These are phyloP conservation scores for Polygonum aviculare DNA, from an alignment of 148 eudicot species.

Conservation along the genomic window DNA sequence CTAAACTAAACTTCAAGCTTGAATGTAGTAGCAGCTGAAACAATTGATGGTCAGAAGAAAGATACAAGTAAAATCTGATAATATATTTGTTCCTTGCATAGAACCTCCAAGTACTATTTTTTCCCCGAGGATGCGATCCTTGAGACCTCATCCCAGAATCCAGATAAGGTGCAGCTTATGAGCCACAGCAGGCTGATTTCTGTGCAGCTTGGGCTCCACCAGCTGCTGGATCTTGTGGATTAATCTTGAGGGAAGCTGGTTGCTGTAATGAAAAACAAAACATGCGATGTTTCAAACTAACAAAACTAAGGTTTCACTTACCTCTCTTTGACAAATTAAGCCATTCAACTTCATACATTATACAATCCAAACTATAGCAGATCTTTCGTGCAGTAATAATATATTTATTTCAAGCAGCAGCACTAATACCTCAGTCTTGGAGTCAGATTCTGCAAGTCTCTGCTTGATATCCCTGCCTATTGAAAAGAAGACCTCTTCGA, in stretches of 20 bases:
- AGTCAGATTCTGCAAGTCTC: slow-evolving; percentile 9
- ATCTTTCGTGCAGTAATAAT: neutral
- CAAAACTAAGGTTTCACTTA: neutral
- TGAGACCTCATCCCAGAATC: neutral
- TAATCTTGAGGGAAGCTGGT: slow-evolving; percentile 9
- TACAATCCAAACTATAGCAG: neutral
- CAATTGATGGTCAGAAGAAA: neutral
- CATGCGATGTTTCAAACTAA: neutral
- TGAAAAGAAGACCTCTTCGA: slow-evolving; percentile 12
- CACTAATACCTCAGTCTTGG: slow-evolving; percentile 12
- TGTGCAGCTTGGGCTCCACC: slow-evolving; percentile 12
- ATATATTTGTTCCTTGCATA: neutral
- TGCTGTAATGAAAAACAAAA: neutral
- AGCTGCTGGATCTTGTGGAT: slow-evolving; percentile 11
- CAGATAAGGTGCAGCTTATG: neutral
- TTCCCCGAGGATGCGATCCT: neutral
- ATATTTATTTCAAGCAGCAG: neutral
- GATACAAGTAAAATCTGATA: slow-evolving; percentile 5
- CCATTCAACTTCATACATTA: neutral
- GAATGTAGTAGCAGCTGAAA: neutral
- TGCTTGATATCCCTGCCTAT: slow-evolving; percentile 13
- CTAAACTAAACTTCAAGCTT: neutral
- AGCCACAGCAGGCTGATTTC: slow-evolving; percentile 11
- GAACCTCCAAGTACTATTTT: neutral
- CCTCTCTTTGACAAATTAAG: neutral